These are phyloP conservation scores for Athelia psychrophila DNA, from an alignment of 1,284 basidiomycete species.

Conservation along the genomic window DNA sequence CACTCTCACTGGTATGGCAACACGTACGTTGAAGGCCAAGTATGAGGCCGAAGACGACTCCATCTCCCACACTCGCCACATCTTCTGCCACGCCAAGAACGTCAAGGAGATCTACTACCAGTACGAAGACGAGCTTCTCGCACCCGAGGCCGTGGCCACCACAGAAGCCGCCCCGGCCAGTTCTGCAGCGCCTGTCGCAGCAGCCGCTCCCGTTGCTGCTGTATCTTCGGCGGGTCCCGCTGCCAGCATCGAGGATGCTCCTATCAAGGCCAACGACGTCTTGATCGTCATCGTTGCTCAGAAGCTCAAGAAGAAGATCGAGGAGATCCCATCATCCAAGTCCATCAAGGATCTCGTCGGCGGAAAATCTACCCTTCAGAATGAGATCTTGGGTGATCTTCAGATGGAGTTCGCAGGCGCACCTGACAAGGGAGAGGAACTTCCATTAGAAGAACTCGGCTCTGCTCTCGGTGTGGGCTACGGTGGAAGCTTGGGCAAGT, in stretches of 20 bases:
- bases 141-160: constrained; percentile 40
- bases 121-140: constrained; percentile 85
- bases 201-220: constrained; percentile 41
- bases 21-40: constrained; percentile 92
- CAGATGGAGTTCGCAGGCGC: constrained; percentile 89
- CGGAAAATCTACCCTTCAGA: constrained; percentile 97
- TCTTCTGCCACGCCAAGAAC: constrained; percentile 95
- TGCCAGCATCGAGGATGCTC: constrained; percentile 82
- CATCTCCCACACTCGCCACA: constrained; percentile 73
- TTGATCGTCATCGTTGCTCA: constrained; percentile 91
- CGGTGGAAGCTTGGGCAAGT: constrained; percentile 89
- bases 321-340: constrained; percentile 90
- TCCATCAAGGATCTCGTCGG: constrained; percentile 98
- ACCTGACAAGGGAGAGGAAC: constrained; percentile 97
- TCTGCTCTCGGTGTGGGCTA: constrained; percentile 82
- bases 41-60: constrained; percentile 92
- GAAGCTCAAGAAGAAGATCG: constrained; percentile 94
- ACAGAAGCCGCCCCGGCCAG: constrained; percentile 38
- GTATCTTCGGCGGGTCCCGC: constrained; percentile 59
- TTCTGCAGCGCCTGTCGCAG: constrained; percentile 40
- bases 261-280: constrained; percentile 90
- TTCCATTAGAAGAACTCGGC: constrained; percentile 94
- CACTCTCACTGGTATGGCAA: constrained; percentile 95
- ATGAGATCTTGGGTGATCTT: constrained; percentile 93
- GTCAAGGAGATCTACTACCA: constrained; percentile 97